Conservation (phyloP, 345 rosid species). For the Eucalyptus polybractea region DNA sequence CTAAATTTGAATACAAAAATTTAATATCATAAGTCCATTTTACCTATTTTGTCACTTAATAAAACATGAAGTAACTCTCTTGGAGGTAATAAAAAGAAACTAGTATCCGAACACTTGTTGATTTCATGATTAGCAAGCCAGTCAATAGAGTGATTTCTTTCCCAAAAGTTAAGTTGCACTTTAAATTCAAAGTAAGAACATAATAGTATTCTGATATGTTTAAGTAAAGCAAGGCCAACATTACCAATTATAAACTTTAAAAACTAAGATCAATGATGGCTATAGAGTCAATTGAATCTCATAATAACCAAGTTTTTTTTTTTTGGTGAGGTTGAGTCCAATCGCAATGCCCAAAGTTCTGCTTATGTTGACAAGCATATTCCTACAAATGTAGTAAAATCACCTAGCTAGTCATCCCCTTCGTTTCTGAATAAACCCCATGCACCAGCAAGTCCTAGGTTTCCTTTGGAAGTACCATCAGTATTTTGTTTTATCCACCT, state of each 20-base stretch:
- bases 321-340: background rate
- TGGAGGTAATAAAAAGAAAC: background rate
- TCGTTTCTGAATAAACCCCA: background rate
- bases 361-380: background rate
- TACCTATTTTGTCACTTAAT: background rate
- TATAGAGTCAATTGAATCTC: background rate
- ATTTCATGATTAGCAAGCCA: background rate
- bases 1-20: too few relatives aligned
- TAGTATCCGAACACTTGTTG: background rate
- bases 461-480: background rate
- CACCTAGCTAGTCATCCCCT: background rate
- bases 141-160: background rate
- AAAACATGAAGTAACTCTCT: background rate
- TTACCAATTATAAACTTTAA: background rate
- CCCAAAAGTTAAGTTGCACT: fast-evolving
- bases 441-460: background rate
- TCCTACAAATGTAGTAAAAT: background rate
- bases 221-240: background rate
- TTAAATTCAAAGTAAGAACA: background rate
- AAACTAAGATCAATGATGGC: background rate
- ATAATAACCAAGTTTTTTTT: background rate
- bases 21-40: background rate
- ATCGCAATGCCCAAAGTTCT: background rate
- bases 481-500: background rate
- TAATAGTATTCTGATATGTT: too few relatives aligned